These are phyloP conservation scores for Thelonectria discophora DNA, from an alignment of 2,329 filamentous ascomycete species.

Conservation along the genomic window DNA sequence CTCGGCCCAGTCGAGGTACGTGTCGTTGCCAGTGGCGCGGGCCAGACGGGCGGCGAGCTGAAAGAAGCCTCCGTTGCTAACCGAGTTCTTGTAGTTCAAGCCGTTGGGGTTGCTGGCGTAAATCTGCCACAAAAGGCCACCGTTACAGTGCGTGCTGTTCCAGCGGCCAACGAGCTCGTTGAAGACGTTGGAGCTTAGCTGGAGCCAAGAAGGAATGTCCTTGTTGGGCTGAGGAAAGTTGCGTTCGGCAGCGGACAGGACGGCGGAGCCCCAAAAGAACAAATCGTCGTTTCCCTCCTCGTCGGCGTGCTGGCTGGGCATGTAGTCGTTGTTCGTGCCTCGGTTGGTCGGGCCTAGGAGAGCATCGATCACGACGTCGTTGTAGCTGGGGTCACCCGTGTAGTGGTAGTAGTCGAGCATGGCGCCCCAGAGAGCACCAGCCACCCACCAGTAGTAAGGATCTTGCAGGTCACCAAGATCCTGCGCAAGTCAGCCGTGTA, in stretches of 20 bases:
- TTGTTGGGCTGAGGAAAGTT: conserved; percentile 70
- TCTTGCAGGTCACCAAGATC: conserved; percentile 69
- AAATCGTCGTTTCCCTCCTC: conserved; percentile 80
- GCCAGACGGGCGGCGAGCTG: conserved; percentile 80
- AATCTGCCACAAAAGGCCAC: conserved; percentile 85
- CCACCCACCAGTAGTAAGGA: conserved; percentile 76
- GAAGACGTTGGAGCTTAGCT: conserved; percentile 76
- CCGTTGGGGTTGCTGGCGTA: conserved; percentile 76
- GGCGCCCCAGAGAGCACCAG: conserved; percentile 71
- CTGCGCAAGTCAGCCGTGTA: conserved; percentile 41
- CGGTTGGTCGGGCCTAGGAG: conserved; percentile 64
- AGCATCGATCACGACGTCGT: conserved; percentile 66
- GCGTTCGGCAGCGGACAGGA: conserved; percentile 74
- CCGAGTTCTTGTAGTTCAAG: conserved; percentile 83
- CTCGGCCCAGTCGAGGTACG: conserved; percentile 72
- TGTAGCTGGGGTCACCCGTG: conserved; percentile 70
- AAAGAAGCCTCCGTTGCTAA: conserved; percentile 85
- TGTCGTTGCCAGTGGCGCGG: conserved; percentile 72
- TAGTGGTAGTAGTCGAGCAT: conserved; percentile 76
- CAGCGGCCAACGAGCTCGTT: conserved; percentile 75
- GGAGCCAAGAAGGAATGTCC: conserved; percentile 68
- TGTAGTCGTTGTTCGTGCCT: conserved; percentile 67
- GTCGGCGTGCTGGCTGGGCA: conserved; percentile 63
- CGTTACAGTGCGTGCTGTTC: conserved; percentile 72
- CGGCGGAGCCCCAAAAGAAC: conserved; percentile 75